Conservation (phyloP, 805 yeast genomes). For the Clavispora vitiphila region DNA sequence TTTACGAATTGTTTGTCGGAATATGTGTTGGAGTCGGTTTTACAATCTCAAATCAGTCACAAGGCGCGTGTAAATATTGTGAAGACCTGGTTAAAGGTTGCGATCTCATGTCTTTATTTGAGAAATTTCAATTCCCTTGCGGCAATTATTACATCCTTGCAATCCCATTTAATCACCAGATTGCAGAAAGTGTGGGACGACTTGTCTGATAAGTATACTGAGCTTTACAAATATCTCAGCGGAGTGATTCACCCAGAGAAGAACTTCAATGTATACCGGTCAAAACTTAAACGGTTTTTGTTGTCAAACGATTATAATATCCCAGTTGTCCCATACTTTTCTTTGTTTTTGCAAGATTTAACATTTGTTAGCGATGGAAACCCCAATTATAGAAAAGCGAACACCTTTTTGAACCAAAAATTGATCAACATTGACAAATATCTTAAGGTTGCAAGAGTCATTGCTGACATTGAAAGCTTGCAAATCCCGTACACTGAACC, state of each 20-base stretch:
- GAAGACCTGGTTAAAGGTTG: slow-evolving; percentile 69
- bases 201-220: slow-evolving; percentile 54
- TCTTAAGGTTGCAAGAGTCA: slow-evolving; percentile 57
- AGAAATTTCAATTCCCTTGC: slow-evolving; percentile 77
- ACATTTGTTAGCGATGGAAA: slow-evolving; percentile 84
- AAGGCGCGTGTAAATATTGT: slow-evolving; percentile 51
- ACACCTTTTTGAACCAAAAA: slow-evolving; percentile 50
- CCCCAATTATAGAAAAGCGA: slow-evolving; percentile 58
- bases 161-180: slow-evolving; percentile 65
- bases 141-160: slow-evolving; percentile 71
- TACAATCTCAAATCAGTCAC: slow-evolving; percentile 45
- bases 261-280: slow-evolving; percentile 66
- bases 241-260: slow-evolving; percentile 71
- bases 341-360: slow-evolving; percentile 70
- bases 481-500: slow-evolving; percentile 51
- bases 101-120: slow-evolving; percentile 65
- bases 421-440: slow-evolving; percentile 73
- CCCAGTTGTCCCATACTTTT: slow-evolving; percentile 74
- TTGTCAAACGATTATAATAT: slow-evolving; percentile 44
- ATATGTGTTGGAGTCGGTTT: slow-evolving; percentile 65
- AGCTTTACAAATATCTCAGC: slow-evolving; percentile 57
- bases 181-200: slow-evolving; percentile 55
- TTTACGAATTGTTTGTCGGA: slow-evolving; percentile 71
- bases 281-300: slow-evolving; percentile 53
- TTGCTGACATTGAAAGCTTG: slow-evolving; percentile 62